These are phyloP conservation scores for Cyberlindnera saturnus DNA, from an alignment of 805 yeast species.

Conservation along the genomic window DNA sequence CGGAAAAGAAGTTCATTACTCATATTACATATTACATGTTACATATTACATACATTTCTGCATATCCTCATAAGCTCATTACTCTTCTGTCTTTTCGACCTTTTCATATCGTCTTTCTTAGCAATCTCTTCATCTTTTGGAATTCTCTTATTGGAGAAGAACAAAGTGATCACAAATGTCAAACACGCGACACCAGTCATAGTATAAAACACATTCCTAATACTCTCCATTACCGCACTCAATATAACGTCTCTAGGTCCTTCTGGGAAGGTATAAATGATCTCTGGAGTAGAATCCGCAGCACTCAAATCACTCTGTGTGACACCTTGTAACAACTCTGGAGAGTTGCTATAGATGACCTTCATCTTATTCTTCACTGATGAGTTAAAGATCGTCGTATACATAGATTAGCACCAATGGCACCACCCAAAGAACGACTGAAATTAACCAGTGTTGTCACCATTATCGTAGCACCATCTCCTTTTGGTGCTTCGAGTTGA, in stretches of 20 bases:
- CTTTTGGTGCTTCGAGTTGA: slow-evolving; percentile 46
- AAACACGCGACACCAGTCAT: slow-evolving; percentile 31
- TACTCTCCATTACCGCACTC: slow-evolving; percentile 27
- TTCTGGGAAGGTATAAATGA: neutral
- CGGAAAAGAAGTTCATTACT: too few species aligned
- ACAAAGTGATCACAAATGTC: slow-evolving; percentile 27
- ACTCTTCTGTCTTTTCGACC: neutral
- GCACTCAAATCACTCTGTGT: neutral
- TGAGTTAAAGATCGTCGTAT: slow-evolving; percentile 35
- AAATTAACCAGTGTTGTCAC: slow-evolving; percentile 41
- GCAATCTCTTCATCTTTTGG: slow-evolving; percentile 26
- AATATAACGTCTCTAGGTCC: slow-evolving; percentile 9
- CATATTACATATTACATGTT: too few species aligned
- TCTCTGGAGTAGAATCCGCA: neutral
- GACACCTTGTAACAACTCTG: neutral
- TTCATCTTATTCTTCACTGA: slow-evolving; percentile 10
- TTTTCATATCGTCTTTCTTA: slow-evolving; percentile 9
- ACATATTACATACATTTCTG: too few species aligned
- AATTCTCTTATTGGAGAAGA: slow-evolving; percentile 36
- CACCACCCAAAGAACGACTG: slow-evolving; percentile 39
- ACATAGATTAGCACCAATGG: slow-evolving; percentile 37
- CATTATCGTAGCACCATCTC: slow-evolving; percentile 43
- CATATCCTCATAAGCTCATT: too few species aligned
- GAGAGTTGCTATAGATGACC: neutral
- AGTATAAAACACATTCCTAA: slow-evolving; percentile 36